Evolutionary conservation across 202 grass and related monocot species (phyloP).

Genomic region (Cymbopogon flexuosus): DNA sequence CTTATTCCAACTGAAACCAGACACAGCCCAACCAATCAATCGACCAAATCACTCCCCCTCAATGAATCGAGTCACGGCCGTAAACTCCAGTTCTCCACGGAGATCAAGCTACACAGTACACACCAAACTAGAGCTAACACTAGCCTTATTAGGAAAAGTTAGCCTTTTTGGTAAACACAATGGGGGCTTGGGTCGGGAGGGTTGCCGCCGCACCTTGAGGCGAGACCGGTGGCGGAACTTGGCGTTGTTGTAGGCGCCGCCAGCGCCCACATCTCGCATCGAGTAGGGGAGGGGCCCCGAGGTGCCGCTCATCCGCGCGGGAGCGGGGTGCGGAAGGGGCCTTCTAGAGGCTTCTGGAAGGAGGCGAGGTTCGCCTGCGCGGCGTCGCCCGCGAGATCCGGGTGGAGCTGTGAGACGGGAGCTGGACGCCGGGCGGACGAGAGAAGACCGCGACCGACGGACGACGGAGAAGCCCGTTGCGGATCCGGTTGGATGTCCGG

Average conservation of each 20-base stretch:
- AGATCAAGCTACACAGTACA: neutral
- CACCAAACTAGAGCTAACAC: neutral
- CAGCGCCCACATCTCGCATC: conserved; percentile 59
- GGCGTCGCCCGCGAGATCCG: conserved; percentile 33
- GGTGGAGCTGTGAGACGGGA: neutral
- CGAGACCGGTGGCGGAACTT: conserved; percentile 93
- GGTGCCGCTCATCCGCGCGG: conserved; percentile 41
- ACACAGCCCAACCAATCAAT: neutral
- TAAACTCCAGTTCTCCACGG: neutral
- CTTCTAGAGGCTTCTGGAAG: conserved; percentile 34
- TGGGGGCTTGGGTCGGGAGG: neutral
- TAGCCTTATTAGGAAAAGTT: neutral
- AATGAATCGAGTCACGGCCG: neutral
- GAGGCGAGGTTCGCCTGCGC: neutral
- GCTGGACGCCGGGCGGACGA: neutral
- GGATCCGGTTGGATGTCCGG: neutral
- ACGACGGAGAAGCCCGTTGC: neutral
- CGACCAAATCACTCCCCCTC: neutral
- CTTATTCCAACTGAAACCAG: neutral
- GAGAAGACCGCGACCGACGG: neutral
- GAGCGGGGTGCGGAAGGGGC: neutral
- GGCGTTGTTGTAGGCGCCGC: conserved; percentile 80
- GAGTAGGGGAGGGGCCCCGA: conserved; percentile 70
- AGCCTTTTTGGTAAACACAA: neutral
- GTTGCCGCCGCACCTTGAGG: conserved; percentile 61